A percentile compares a stretch with the other conserved stretches of the same genome.
These are phyloP conservation scores for Brasilioporus rufonigricans DNA, from an alignment of 768 basidiomycete genomes.

Conservation along the genomic window DNA sequence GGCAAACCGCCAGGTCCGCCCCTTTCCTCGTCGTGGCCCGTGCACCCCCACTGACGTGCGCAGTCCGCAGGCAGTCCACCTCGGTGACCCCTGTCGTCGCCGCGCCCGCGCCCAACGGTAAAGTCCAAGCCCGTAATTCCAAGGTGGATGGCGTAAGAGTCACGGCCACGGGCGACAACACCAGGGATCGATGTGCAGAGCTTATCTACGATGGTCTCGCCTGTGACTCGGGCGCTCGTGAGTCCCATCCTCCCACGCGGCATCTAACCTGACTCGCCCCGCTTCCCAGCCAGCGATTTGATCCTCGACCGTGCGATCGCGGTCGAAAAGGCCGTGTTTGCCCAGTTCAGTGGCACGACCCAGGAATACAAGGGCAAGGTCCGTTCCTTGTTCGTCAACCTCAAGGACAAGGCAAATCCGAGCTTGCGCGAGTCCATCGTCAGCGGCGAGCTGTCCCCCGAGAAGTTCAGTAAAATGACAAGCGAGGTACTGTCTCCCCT, in stretches of 20 bases:
- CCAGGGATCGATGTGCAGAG: slow-evolving; percentile 84
- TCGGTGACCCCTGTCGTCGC: slow-evolving; percentile 38
- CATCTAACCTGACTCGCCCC: slow-evolving; percentile 4
- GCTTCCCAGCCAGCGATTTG: slow-evolving; percentile 57
- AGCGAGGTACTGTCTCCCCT: slow-evolving; percentile 54
- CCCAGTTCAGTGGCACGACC: slow-evolving; percentile 42
- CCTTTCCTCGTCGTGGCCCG: not conserved
- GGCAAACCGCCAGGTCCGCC: slow-evolving; percentile 39
- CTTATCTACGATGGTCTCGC: slow-evolving; percentile 92
- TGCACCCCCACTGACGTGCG: slow-evolving; percentile 1
- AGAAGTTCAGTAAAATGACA: slow-evolving; percentile 74
- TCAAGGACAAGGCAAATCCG: slow-evolving; percentile 95
- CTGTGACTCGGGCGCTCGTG: slow-evolving; percentile 83
- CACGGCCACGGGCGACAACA: slow-evolving; percentile 60
- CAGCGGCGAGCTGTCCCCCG: slow-evolving; percentile 69
- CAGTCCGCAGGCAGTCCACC: slow-evolving; percentile 34
- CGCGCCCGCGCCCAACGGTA: slow-evolving; percentile 32
- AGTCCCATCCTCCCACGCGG: slow-evolving; percentile 34
- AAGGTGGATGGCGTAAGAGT: slow-evolving; percentile 70
- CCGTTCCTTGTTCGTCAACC: slow-evolving; percentile 84
- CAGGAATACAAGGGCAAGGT: slow-evolving; percentile 73
- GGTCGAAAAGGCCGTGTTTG: slow-evolving; percentile 66
- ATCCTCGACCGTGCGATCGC: slow-evolving; percentile 63
- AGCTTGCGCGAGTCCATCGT: slow-evolving; percentile 81
- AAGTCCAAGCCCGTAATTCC: slow-evolving; percentile 46